phyloP scores from a whole-genome alignment of 441 rosid genomes.

The Arabidopsis hybrid region DNA sequence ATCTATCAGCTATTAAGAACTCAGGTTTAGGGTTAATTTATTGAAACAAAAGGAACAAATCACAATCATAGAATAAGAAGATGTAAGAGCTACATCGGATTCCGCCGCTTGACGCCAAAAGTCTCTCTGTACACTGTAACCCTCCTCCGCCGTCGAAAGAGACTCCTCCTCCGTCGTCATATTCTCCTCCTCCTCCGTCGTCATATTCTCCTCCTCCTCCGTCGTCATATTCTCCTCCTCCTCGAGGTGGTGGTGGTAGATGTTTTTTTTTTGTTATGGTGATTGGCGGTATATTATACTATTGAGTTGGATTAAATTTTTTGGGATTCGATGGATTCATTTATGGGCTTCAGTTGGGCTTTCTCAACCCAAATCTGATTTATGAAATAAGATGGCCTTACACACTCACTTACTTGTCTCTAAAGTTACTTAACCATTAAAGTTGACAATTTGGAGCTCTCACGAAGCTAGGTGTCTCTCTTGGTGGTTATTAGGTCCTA shows the following conservation, averaged over 20 bases:
- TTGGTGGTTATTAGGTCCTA: too few species aligned
- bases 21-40: background rate
- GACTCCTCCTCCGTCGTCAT: background rate
- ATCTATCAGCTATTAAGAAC: background rate
- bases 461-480: too few species aligned
- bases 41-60: background rate
- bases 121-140: background rate
- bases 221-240: background rate
- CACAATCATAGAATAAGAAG: background rate
- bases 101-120: background rate
- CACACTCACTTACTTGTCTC: too few species aligned
- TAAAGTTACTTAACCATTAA: slow-evolving; percentile 10
- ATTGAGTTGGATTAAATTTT: too few species aligned
- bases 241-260: background rate
- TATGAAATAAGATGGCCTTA: background rate
- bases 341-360: too few species aligned
- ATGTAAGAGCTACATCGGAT: background rate
- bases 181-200: background rate
- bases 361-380: too few species aligned
- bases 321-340: too few species aligned
- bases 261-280: background rate
- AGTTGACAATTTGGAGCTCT: background rate
- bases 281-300: too few species aligned
- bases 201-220: background rate
- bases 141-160: background rate